Evolutionary conservation across 306 rosid species (phyloP), one percentile per base, ranked within the genome.

Genomic region (Carpinus fangiana): DNA sequence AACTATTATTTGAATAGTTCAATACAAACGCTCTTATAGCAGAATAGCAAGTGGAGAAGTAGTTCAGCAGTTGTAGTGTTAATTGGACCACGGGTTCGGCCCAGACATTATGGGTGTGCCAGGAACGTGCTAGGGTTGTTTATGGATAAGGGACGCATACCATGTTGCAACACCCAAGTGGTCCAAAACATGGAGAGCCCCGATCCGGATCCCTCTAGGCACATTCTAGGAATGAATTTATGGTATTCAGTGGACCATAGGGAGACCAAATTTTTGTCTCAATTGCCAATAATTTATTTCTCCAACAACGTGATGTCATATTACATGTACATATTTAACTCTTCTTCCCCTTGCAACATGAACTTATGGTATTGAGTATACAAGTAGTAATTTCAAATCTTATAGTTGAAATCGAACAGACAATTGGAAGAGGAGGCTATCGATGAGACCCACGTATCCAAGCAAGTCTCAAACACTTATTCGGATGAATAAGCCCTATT

Each of bases 91-190:
- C 72, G 46, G 70, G 73, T 31, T 34, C 70, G 2, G 20, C 46
- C 60, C 10, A 68, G 51, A 43, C 73, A 36, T 36, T 43, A 55
- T 72, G 73, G 74, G 60, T 77, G 78, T 55, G 51, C 59, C 61
- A 82, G 34, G 75, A 81, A 76, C 50, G 71, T 66, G 71, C 71
- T 28, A 41, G 66, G 31, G 8, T 48, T 69, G 55, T 45, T 74
- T 61, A 50, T 48, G 31, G 45, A 43, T 41, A 36, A 56, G 43
- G 8, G 26, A 7, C 17, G 65, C 53, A 76, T 34, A 13, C 75
- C 60, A 80, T 18, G 34, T 66, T 18, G 23, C 41, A 56, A 12
- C 3, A n/a, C 23, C 70, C 70, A 34, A 57, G 79, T 73, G 64
- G 80, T 61, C 78, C 84, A 81, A 64, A 41, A 41, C 72, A 66